Conservation (phyloP, 495 filamentous ascomycete species). For the Chlorociboria aeruginascens region DNA sequence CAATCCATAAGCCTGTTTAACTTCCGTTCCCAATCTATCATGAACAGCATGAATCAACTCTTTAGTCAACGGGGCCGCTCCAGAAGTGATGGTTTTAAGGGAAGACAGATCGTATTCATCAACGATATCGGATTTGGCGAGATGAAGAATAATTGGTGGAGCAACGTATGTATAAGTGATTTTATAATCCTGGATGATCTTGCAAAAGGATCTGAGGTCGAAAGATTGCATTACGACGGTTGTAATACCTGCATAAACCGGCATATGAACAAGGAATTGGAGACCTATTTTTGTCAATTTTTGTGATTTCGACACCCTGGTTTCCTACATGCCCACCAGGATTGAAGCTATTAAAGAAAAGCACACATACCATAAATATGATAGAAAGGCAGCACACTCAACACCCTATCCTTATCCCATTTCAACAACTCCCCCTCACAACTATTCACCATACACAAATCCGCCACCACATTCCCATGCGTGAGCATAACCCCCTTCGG, state of each 20-base stretch:
- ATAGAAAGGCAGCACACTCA: constrained; percentile 66
- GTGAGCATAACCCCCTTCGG: constrained; percentile 77
- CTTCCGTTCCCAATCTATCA: constrained; percentile 54
- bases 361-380: constrained; percentile 41
- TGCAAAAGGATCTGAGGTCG: constrained; percentile 58
- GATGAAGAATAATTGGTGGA: constrained; percentile 59
- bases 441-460: constrained; percentile 41
- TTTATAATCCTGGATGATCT: constrained; percentile 51
- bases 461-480: constrained; percentile 61
- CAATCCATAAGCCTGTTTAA: constrained; percentile 47
- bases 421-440: neutral
- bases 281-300: neutral
- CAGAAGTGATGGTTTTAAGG: constrained; percentile 59
- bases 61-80: constrained; percentile 74
- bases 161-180: constrained; percentile 51
- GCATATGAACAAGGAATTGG: constrained; percentile 47
- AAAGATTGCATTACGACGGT: constrained; percentile 67
- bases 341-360: constrained; percentile 29
- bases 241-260: constrained; percentile 52
- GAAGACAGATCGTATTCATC: constrained; percentile 58
- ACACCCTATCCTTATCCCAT: constrained; percentile 9
- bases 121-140: constrained; percentile 58
- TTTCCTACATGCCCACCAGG: constrained; percentile 17
- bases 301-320: too few relatives aligned
- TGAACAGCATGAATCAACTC: constrained; percentile 73